Base-by-base conservation (phyloP, 164 flowering plant genomes). In the Tinospora cordifolia region DNA sequence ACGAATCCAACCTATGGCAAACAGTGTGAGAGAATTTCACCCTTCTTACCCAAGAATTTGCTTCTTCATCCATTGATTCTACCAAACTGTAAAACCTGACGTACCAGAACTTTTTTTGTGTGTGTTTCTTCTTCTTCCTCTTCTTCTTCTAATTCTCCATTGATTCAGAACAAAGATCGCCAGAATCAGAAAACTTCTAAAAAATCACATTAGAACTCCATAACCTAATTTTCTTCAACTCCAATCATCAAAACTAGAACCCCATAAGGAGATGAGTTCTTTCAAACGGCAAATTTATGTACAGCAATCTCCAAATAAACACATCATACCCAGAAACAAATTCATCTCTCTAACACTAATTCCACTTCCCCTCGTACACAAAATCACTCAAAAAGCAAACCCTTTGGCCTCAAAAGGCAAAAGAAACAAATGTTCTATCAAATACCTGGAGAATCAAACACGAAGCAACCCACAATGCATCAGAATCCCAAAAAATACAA, bases 21-120 rank as follows among this genome's bases (percentile, higher is more conserved):
- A 89, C 81, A 0, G 96, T 87, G 66, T 87, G 87, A 60, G 96
- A 89, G 70, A 82, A 92, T 38, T 89, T 92, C n/a, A 87, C 82
- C 78, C 96, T 87, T 80, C 96, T 87, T 0, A 92, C 75, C 98
- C 93, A 90, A 68, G 98, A 92, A 74, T 66, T 79, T 67, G 74
- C 71, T 38, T 84, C 87, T 54, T 86, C 96, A 8, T 77, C 92
- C 93, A 88, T 90, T 57, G 10, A 6, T 19, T 60, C 25, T 36
- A 54, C 41, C 62, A 47, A 46, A 26, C 12, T 12, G 27, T 19
- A 34, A 54, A 19, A 15, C 8, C 24, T 22, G 22, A 17, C 1
- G 1, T 19, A 15, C 9, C 21, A 54, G 24, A 54, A 54, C 9
- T 54, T n/a, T 19, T 54, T n/a, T 51, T 49, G 17, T 17, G n/a